These are phyloP conservation scores for Phialophora tarda DNA, from an alignment of 2,329 filamentous ascomycete genomes.

Conservation along the genomic window DNA sequence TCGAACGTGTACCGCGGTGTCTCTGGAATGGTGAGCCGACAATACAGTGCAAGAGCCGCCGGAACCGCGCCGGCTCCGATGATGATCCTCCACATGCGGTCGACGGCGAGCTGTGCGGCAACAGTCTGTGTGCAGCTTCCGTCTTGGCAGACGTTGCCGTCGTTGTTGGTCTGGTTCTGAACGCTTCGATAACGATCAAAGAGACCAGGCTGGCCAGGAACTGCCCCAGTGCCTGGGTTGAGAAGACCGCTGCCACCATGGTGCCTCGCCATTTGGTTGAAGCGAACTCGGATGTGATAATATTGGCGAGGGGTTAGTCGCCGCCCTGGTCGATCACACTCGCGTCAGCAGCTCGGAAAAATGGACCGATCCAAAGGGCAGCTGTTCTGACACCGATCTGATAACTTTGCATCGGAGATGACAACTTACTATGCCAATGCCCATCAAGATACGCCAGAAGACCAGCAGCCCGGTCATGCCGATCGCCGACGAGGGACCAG, in stretches of 20 bases:
- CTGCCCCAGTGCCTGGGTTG: slow-evolving; percentile 86
- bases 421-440: slow-evolving; percentile 58
- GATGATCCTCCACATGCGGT: slow-evolving; percentile 84
- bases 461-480: slow-evolving; percentile 62
- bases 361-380: neutral
- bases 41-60: slow-evolving; percentile 82
- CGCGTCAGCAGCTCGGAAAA: neutral
- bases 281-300: slow-evolving; percentile 83
- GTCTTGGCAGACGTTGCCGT: slow-evolving; percentile 60
- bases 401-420: neutral
- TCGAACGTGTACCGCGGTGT: slow-evolving; percentile 89
- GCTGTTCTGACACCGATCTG: neutral
- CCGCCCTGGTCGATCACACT: slow-evolving; percentile 58
- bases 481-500: slow-evolving; percentile 66
- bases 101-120: slow-evolving; percentile 71
- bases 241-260: slow-evolving; percentile 86
- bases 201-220: slow-evolving; percentile 75
- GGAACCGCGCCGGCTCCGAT: slow-evolving; percentile 82
- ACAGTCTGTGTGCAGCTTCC: slow-evolving; percentile 63
- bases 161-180: slow-evolving; percentile 69
- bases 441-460: slow-evolving; percentile 83
- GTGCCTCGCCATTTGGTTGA: slow-evolving; percentile 83
- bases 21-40: slow-evolving; percentile 83
- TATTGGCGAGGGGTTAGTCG: slow-evolving; percentile 80
- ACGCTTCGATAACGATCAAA: slow-evolving; percentile 61